These are phyloP conservation scores for Colletotrichum tofieldiae DNA, from an alignment of 2,329 filamentous ascomycete genomes.

Conservation along the genomic window DNA sequence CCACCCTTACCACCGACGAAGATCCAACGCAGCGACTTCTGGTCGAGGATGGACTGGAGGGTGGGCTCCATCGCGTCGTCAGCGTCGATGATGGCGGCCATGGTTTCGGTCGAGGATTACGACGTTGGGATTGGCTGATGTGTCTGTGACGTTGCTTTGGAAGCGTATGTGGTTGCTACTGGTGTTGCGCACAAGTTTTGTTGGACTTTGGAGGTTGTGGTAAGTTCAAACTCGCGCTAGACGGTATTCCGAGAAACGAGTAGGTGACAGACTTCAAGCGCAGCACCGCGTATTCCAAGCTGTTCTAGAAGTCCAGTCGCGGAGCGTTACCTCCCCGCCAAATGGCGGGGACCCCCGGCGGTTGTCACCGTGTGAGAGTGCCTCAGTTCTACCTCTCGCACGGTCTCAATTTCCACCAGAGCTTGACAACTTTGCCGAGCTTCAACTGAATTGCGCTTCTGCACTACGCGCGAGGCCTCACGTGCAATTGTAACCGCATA, in stretches of 20 bases:
- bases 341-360: constrained; percentile 38
- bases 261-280: constrained; percentile 10
- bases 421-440: constrained; percentile 30
- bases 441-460: constrained; percentile 11
- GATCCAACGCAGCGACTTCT: constrained; percentile 97
- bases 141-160: not conserved
- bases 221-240: not conserved
- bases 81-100: constrained; percentile 72
- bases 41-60: constrained; percentile 94
- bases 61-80: constrained; percentile 87
- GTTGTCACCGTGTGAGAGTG: not conserved
- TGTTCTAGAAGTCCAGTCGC: constrained; percentile 40
- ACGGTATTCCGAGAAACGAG: not conserved
- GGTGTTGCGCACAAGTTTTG: not conserved
- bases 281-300: constrained; percentile 33
- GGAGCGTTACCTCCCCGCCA: constrained; percentile 31
- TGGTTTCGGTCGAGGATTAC: constrained; percentile 43
- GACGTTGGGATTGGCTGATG: not conserved
- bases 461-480: not conserved
- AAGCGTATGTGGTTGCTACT: not conserved
- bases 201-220: not conserved
- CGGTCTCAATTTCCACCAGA: constrained; percentile 24
- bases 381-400: not conserved
- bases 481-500: constrained; percentile 10
- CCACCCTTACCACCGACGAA: constrained; percentile 99